phyloP scores from a whole-genome alignment of 1,284 basidiomycete species.

The Tausonia pullulans region DNA sequence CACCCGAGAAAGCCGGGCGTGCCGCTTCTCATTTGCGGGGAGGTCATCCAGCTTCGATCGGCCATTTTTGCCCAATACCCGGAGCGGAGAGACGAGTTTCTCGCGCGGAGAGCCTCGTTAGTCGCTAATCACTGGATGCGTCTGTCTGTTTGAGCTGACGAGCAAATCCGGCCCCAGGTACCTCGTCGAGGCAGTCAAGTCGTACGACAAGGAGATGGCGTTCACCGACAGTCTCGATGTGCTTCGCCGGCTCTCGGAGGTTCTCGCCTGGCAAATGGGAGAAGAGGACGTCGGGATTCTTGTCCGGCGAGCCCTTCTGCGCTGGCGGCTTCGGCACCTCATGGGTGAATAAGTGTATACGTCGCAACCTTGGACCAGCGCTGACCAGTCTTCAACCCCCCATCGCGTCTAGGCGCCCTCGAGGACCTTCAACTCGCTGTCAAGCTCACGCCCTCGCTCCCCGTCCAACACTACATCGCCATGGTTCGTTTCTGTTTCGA shows the following conservation, averaged over 20 bases:
- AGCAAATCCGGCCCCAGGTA: background rate
- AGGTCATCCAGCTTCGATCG: constrained; percentile 11
- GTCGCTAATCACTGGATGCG: too few relatives aligned
- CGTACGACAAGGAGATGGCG: constrained; percentile 6
- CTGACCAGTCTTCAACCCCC: background rate
- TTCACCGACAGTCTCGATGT: constrained; percentile 10
- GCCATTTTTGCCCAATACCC: constrained; percentile 12
- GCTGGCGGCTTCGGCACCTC: constrained; percentile 13
- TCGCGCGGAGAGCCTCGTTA: background rate
- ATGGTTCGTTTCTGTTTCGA: background rate
- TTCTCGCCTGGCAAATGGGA: constrained; percentile 12
- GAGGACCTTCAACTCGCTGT: constrained; percentile 10
- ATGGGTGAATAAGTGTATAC: background rate
- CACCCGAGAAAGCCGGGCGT: background rate
- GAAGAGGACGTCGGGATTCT: constrained; percentile 16
- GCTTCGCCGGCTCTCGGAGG: background rate
- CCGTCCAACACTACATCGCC: constrained; percentile 12
- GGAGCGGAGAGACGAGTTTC: constrained; percentile 13
- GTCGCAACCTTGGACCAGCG: background rate
- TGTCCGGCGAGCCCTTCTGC: constrained; percentile 11
- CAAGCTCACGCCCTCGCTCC: constrained; percentile 6
- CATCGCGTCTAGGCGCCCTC: background rate
- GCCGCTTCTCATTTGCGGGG: constrained; percentile 10
- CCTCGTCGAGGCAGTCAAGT: background rate
- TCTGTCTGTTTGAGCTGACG: too few relatives aligned